These are phyloP conservation scores for Leccinum subtestaceum DNA, from an alignment of 768 basidiomycete species.

Conservation along the genomic window DNA sequence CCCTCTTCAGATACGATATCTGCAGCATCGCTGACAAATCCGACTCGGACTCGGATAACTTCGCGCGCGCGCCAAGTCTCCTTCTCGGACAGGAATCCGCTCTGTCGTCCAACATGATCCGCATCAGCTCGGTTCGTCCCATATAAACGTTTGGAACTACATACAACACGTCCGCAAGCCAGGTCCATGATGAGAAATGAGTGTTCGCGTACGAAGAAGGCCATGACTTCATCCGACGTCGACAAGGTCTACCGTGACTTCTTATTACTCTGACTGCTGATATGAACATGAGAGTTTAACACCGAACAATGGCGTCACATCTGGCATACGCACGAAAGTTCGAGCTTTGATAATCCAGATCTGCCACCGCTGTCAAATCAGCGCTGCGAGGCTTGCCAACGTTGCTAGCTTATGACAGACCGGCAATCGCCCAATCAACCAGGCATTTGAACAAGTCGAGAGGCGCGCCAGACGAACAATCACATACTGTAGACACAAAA, in stretches of 20 bases:
- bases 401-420: background rate
- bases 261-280: conserved; percentile 6
- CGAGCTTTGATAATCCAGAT: conserved; percentile 3
- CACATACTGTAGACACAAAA: conserved; percentile 1
- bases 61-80: background rate
- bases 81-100: background rate
- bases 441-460: background rate
- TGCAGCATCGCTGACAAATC: background rate
- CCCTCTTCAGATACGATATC: background rate
- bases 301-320: conserved; percentile 11
- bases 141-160: no score
- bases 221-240: conserved; percentile 7
- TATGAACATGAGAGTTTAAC: conserved; percentile 10
- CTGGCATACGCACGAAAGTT: background rate
- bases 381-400: conserved; percentile 1
- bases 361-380: conserved; percentile 15
- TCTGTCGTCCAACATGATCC: background rate
- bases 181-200: background rate
- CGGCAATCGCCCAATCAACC: conserved; percentile 5
- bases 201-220: conserved; percentile 11
- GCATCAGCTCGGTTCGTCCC: background rate
- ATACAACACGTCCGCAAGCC: background rate
- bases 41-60: background rate
- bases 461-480: conserved; percentile 6
- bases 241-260: conserved; percentile 6